Percentiles rank a stretch among this genome's conserved stretches.
Conservation (phyloP, 306 rosid genomes). For the Lotus japonicus region DNA sequence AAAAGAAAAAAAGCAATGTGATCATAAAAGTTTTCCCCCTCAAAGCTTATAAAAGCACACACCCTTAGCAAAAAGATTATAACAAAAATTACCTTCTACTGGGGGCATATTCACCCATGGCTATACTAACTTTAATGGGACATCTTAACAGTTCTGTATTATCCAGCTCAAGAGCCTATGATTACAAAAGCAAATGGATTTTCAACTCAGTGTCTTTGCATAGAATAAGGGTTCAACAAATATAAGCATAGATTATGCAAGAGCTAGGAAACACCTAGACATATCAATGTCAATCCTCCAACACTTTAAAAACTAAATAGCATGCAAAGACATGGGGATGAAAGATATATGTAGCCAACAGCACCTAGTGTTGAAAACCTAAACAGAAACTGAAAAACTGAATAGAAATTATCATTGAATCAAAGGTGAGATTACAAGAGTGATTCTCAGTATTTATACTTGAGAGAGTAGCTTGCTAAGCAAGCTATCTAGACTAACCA, state of each 20-base stretch:
- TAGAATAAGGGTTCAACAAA: neutral
- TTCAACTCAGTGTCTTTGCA: neutral
- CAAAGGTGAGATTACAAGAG: no score
- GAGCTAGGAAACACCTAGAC: neutral
- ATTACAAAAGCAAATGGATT: neutral
- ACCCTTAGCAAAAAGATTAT: neutral
- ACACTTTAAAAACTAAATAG: neutral
- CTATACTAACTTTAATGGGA: no score
- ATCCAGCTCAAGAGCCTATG: slow-evolving; percentile 52
- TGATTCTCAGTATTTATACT: no score
- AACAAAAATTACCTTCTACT: no score
- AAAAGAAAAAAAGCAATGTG: neutral
- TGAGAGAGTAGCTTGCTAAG: no score
- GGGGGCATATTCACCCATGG: no score
- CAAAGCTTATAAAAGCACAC: no score
- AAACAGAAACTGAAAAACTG: no score
- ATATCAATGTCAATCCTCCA: neutral
- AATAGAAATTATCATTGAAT: no score
- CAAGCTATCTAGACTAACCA: no score
- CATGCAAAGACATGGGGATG: no score
- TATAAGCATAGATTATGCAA: neutral
- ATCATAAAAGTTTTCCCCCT: neutral
- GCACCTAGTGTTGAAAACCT: no score
- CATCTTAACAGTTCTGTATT: slow-evolving; percentile 28
- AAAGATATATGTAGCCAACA: neutral